Percentiles rank a stretch among this genome's conserved stretches.
Evolutionary conservation across 1,284 basidiomycete genomes (phyloP).

Genomic region (Ganoderma leucocontextum): DNA sequence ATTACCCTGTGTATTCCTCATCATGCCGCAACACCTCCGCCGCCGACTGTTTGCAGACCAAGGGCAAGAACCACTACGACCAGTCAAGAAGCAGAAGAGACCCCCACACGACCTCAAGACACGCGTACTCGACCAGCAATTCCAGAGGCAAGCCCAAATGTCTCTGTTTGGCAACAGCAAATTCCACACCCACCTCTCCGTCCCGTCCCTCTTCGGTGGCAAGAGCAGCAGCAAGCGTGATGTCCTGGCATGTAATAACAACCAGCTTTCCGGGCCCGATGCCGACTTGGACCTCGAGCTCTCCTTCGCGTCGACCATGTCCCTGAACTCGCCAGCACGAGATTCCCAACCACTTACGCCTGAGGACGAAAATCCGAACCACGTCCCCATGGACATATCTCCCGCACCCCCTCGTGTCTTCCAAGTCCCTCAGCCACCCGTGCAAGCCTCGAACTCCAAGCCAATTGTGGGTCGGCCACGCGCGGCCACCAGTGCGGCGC

Average conservation of each 20-base stretch:
- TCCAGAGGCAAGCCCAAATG: constrained; percentile 36
- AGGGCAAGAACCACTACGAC: constrained; percentile 36
- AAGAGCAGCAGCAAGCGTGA: constrained; percentile 52
- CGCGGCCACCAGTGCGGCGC: constrained; percentile 53
- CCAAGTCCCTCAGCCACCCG: constrained; percentile 19
- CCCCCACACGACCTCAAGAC: constrained; percentile 37
- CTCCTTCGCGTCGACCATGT: constrained; percentile 83
- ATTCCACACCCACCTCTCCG: constrained; percentile 55
- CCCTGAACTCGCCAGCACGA: constrained; percentile 72
- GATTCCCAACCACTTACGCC: constrained; percentile 52
- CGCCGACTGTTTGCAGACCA: constrained; percentile 39
- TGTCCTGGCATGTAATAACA: constrained; percentile 54
- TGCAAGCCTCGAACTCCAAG: constrained; percentile 16
- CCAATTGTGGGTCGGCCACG: constrained; percentile 28
- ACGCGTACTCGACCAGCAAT: constrained; percentile 31
- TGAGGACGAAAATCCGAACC: constrained; percentile 55
- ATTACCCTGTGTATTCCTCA: constrained; percentile 20
- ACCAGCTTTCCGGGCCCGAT: constrained; percentile 61
- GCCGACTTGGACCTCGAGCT: constrained; percentile 76
- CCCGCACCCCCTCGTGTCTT: constrained; percentile 59
- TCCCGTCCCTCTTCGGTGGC: constrained; percentile 58
- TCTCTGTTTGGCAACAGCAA: constrained; percentile 36
- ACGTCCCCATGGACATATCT: constrained; percentile 79
- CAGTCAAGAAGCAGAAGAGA: constrained; percentile 56
- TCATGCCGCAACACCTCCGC: constrained; percentile 28